Conservation (phyloP, 2,329 filamentous ascomycete genomes). For the Ceratocystis albifundus region DNA sequence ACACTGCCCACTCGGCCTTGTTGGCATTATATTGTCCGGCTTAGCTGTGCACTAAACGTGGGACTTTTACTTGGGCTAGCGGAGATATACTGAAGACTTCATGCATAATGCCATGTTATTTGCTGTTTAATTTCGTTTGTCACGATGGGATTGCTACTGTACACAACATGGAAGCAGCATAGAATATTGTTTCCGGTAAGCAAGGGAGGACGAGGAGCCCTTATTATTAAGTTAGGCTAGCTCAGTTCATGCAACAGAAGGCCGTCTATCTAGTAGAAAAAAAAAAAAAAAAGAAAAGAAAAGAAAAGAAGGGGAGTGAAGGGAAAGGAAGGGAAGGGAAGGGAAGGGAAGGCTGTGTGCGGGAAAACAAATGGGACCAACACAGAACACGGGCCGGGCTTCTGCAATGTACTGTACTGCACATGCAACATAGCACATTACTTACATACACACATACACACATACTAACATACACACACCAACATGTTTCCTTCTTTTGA, state of each 20-base stretch:
- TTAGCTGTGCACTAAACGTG: background rate
- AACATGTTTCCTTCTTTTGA: background rate
- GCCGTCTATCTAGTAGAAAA: background rate
- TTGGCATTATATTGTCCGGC: background rate
- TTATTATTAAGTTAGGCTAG: background rate
- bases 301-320: background rate
- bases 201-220: background rate
- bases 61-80: background rate
- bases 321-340: background rate
- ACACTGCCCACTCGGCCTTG: background rate
- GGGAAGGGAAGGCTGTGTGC: background rate
- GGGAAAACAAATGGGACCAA: background rate
- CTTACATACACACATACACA: background rate
- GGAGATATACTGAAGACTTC: background rate
- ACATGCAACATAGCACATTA: background rate
- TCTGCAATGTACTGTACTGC: conserved; percentile 6
- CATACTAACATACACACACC: background rate
- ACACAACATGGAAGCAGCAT: background rate
- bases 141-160: background rate
- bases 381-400: background rate
- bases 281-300: no score
- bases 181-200: background rate
- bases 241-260: conserved; percentile 4
- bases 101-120: background rate
- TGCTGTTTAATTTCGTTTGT: conserved; percentile 4